Conservation (phyloP, 192 early-diverging fungal species). For the Lobosporangium transversale region DNA sequence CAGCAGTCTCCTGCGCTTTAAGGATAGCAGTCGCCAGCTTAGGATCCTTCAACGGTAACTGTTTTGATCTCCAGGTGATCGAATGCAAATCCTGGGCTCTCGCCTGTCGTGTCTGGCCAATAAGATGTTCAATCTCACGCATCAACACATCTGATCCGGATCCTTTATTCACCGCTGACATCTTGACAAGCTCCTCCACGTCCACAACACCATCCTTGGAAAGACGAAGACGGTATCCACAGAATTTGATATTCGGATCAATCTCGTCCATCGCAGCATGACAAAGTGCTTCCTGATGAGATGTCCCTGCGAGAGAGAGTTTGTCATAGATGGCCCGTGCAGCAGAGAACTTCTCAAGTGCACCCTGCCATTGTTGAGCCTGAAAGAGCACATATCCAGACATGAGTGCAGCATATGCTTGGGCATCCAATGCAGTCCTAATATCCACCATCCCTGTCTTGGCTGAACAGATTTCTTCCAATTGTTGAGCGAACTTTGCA, state of each 20-base stretch:
- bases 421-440: constrained; percentile 63
- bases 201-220: constrained; percentile 49
- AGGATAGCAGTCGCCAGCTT: constrained; percentile 59
- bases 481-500: constrained; percentile 55
- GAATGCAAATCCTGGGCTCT: constrained; percentile 51
- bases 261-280: constrained; percentile 77
- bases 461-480: constrained; percentile 59
- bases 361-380: constrained; percentile 72
- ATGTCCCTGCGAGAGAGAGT: constrained; percentile 62
- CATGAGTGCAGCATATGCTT: constrained; percentile 79
- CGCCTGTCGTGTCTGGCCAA: constrained; percentile 55
- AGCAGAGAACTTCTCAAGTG: constrained; percentile 68
- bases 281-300: constrained; percentile 70
- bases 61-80: constrained; percentile 60
- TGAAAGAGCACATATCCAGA: constrained; percentile 74
- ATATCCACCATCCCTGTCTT: constrained; percentile 59
- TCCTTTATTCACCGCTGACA: constrained; percentile 55
- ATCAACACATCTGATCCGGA: constrained; percentile 61
- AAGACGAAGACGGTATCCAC: constrained; percentile 73
- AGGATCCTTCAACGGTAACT: constrained; percentile 55
- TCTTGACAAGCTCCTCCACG: constrained; percentile 59
- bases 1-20: constrained; percentile 56
- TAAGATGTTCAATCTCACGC: constrained; percentile 56
- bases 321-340: constrained; percentile 77
- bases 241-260: constrained; percentile 84